These are phyloP conservation scores for Raffaelea arxii DNA, from an alignment of 2,329 filamentous ascomycete genomes.

Conservation along the genomic window DNA sequence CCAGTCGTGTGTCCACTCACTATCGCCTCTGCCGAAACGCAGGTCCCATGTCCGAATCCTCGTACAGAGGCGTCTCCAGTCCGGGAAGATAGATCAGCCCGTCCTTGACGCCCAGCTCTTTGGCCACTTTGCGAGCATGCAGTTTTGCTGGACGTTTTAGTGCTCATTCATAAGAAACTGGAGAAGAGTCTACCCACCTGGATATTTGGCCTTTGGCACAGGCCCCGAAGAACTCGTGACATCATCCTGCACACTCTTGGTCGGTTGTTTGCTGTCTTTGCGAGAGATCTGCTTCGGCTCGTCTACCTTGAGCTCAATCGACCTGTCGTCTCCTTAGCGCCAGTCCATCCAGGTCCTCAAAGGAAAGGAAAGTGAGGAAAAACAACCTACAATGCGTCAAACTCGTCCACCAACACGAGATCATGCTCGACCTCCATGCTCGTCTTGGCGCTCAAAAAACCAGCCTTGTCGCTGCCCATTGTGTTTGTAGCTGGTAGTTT, in stretches of 20 bases:
- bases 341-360: not conserved
- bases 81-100: slow-evolving; percentile 49
- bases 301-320: slow-evolving; percentile 35
- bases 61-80: slow-evolving; percentile 38
- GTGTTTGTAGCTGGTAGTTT: too few relatives aligned
- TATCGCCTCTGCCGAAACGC: slow-evolving; percentile 49
- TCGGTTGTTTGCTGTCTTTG: too few relatives aligned
- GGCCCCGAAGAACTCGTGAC: slow-evolving; percentile 26
- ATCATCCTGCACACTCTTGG: too few relatives aligned
- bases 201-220: slow-evolving; percentile 25
- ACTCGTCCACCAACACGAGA: slow-evolving; percentile 39
- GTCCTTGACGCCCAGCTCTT: slow-evolving; percentile 35
- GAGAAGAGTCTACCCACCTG: slow-evolving; percentile 20
- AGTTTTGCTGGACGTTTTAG: slow-evolving; percentile 42
- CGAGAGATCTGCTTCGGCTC: too few relatives aligned
- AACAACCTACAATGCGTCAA: slow-evolving; percentile 41
- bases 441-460: too few relatives aligned
- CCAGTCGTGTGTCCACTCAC: slow-evolving; percentile 26
- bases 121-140: slow-evolving; percentile 47
- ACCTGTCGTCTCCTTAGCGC: too few relatives aligned
- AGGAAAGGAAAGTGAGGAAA: too few relatives aligned
- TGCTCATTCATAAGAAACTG: too few relatives aligned
- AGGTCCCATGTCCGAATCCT: slow-evolving; percentile 49
- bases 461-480: too few relatives aligned
- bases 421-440: slow-evolving; percentile 29